Percentiles rank a stretch among this genome's conserved stretches.
Conservation (phyloP, 2,329 filamentous ascomycete genomes). For the Xylariaceae sp. region DNA sequence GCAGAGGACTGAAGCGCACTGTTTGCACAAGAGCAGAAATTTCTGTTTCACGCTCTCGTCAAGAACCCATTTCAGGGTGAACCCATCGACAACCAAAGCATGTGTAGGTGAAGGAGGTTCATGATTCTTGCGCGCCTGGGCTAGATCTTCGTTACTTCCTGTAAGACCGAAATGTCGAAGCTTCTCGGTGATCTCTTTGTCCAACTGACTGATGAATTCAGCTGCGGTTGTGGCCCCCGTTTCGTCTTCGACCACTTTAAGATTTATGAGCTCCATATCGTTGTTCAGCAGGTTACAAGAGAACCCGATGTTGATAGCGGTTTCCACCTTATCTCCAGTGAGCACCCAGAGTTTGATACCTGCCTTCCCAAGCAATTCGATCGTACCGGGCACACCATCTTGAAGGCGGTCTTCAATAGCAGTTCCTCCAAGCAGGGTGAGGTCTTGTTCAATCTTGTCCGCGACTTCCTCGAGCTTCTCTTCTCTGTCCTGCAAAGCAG, state of each 20-base stretch:
- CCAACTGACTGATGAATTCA: constrained; percentile 62
- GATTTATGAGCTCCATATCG: constrained; percentile 93
- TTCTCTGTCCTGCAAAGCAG: constrained; percentile 84
- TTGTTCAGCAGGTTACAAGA: constrained; percentile 98
- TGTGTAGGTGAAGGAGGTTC: constrained; percentile 87
- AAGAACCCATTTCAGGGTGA: constrained; percentile 87
- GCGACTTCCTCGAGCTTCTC: constrained; percentile 91
- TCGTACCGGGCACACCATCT: constrained; percentile 95
- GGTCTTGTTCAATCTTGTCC: constrained; percentile 87
- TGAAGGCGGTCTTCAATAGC: constrained; percentile 97
- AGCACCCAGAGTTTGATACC: constrained; percentile 99
- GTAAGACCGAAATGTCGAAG: constrained; percentile 77
- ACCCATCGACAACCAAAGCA: constrained; percentile 92
- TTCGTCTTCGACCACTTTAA: constrained; percentile 83
- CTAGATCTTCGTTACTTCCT: constrained; percentile 85
- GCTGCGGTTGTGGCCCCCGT: constrained; percentile 55
- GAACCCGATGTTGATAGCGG: constrained; percentile 99
- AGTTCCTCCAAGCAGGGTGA: constrained; percentile 88
- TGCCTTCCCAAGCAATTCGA: constrained; percentile 85
- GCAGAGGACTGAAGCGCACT: constrained; percentile 95
- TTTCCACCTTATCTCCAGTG: constrained; percentile 98
- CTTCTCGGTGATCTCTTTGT: constrained; percentile 76
- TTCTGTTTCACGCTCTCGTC: constrained; percentile 85
- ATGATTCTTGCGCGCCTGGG: constrained; percentile 79
- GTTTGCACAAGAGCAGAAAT: constrained; percentile 93